Base-by-base conservation (phyloP, 2,329 filamentous ascomycete species). In the Tolypocladium guangdongense region DNA sequence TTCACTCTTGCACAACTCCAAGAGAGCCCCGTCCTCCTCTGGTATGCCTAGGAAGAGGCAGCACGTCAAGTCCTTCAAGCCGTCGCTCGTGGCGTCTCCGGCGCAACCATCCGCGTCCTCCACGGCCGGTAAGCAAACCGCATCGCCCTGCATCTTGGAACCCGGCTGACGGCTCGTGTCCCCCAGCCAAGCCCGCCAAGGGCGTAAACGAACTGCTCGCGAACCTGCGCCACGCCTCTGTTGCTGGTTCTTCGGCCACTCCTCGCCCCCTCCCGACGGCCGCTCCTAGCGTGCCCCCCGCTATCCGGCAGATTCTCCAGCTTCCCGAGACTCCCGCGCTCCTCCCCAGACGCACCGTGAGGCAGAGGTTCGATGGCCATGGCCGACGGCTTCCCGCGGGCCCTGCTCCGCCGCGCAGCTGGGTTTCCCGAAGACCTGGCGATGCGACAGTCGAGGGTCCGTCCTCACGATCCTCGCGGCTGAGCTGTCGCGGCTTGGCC, bases 21-120 rank as follows among this genome's bases (percentile, higher is more conserved):
- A 12, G 27, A 20, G 27, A 18, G 18, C 41, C n/a, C 32, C 10
- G 11, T 39, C 49, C 49, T 18, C 16, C 52, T 50, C 54, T 64
- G 71, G 68, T 57, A 85, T 85, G 82, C 79, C 82, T 68, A 84
- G 83, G 74, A 84, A 83, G 75, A 74, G 79, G 67, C 76, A 78
- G 53, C 72, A 76, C 59, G 62, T 68, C 61, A 73, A 72, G 62
- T 81, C 78, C 61, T 79, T 80, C 58, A 84, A 83, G 66, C 81
- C 81, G 59, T 75, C 71, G 61, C 77, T 76, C 56, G 78, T 79
- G 60, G 74, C 79, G 59, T 73, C 76, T 52, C 75, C 75, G 55
- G 56, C 60, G 49, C 57, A 57, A 50, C 57, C 62, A 50, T 55
- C 68, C 41, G 63, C 61, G 35, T 56, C 66, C 51, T 60, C 57